phyloP scores from a whole-genome alignment of 768 basidiomycete genomes.

The Agaricus sinodeliciosus region DNA sequence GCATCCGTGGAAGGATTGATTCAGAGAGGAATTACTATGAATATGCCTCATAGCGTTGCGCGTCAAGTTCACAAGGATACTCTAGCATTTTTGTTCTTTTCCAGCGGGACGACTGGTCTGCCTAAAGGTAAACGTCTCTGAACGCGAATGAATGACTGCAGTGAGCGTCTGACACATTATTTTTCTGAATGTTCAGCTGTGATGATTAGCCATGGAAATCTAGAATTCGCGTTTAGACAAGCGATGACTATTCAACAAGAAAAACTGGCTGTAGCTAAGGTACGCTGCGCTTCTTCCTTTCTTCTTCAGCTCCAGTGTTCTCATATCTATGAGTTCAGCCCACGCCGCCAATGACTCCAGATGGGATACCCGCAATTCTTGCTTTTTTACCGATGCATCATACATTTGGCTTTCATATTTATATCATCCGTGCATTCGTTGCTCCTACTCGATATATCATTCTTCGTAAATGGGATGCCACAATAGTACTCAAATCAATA shows the following conservation, averaged over 20 bases:
- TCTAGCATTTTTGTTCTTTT: conserved; percentile 64
- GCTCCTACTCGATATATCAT: conserved; percentile 42
- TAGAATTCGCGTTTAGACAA: conserved; percentile 39
- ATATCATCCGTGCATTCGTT: conserved; percentile 42
- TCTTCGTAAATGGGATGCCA: conserved; percentile 51
- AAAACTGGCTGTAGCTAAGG: conserved; percentile 20
- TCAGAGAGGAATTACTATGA: conserved; percentile 25
- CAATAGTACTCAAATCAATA: conserved; percentile 44
- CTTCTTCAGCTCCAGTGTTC: background rate
- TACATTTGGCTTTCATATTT: conserved; percentile 48
- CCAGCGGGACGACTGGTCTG: conserved; percentile 70
- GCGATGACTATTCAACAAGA: conserved; percentile 21
- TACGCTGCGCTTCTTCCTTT: conserved; percentile 19
- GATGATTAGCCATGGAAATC: conserved; percentile 63
- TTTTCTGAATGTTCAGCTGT: conserved; percentile 35
- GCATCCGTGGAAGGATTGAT: conserved; percentile 39
- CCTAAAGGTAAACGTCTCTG: conserved; percentile 48
- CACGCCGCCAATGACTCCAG: conserved; percentile 31
- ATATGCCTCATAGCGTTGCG: conserved; percentile 32
- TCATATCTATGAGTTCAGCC: conserved; percentile 22
- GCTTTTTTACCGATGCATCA: conserved; percentile 66
- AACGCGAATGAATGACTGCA: background rate
- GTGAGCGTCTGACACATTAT: background rate
- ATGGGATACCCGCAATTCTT: conserved; percentile 39
- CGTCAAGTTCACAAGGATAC: conserved; percentile 43